Evolutionary conservation across 73 alveolate species (phyloP).

Genomic region (Paramecium sonneborni): DNA sequence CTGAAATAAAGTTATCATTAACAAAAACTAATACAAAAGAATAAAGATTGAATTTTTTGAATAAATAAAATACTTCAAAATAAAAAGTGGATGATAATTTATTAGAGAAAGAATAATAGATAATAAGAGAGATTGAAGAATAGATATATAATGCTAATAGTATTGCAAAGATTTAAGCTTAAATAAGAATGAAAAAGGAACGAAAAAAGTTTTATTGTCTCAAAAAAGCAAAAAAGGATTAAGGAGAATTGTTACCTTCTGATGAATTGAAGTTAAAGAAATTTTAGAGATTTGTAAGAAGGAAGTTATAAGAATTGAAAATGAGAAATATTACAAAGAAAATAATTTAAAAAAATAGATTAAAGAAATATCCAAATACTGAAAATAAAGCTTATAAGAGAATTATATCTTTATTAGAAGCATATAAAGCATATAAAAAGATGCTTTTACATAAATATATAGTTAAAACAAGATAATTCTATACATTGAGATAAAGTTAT

Average conservation of each 20-base stretch:
- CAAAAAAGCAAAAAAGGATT: neutral
- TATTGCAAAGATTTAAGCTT: slow-evolving; percentile 18
- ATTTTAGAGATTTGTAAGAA: neutral
- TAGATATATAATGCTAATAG: neutral
- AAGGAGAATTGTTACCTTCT: slow-evolving; percentile 7
- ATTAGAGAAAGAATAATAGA: slow-evolving; percentile 17
- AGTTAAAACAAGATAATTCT: neutral
- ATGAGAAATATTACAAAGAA: neutral
- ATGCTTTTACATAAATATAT: neutral
- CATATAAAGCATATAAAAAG: neutral
- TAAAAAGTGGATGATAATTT: neutral
- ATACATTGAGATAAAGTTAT: neutral
- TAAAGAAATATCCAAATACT: slow-evolving; percentile 22
- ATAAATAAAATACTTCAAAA: neutral
- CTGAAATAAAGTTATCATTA: neutral
- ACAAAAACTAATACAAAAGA: neutral
- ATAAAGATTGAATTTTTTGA: neutral
- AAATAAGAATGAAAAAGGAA: slow-evolving; percentile 25
- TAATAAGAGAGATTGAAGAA: slow-evolving; percentile 19
- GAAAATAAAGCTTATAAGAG: neutral
- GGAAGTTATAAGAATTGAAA: neutral
- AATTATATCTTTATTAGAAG: neutral
- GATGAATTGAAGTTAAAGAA: slow-evolving; percentile 42
- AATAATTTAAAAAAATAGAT: neutral
- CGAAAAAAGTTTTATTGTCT: slow-evolving; percentile 17